phyloP scores from a whole-genome alignment of 73 alveolate species.

The Tetrahymena elliotti region DNA sequence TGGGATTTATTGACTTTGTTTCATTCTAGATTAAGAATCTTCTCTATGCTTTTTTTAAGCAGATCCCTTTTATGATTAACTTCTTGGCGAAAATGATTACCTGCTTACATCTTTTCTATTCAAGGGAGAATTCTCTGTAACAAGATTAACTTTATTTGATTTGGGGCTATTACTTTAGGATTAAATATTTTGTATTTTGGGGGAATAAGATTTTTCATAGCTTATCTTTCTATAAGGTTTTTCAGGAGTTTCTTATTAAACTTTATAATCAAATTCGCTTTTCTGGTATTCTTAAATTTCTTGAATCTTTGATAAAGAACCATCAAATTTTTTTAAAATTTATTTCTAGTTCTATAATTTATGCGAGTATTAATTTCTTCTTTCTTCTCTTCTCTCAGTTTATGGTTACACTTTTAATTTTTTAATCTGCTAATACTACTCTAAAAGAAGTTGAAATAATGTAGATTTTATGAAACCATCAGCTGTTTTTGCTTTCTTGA shows the following conservation, averaged over 20 bases:
- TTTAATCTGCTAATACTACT: neutral
- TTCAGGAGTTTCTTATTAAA: neutral
- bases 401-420: neutral
- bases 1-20: neutral
- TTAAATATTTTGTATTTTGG: neutral
- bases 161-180: neutral
- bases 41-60: neutral
- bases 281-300: neutral
- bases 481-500: neutral
- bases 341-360: neutral
- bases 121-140: neutral
- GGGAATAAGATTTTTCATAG: neutral
- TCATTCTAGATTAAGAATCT: neutral
- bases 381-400: neutral
- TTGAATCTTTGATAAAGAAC: neutral
- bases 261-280: neutral
- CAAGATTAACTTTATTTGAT: neutral
- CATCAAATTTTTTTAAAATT: too few species aligned
- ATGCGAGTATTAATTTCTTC: neutral
- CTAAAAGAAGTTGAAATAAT: neutral
- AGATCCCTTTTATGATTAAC: neutral
- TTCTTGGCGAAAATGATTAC: neutral
- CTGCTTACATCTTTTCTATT: neutral
- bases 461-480: neutral
- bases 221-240: neutral